A percentile compares a stretch with the other conserved stretches of the same genome.
Conservation (phyloP, 2,329 filamentous ascomycete species). For the Coniochaeta sp. region DNA sequence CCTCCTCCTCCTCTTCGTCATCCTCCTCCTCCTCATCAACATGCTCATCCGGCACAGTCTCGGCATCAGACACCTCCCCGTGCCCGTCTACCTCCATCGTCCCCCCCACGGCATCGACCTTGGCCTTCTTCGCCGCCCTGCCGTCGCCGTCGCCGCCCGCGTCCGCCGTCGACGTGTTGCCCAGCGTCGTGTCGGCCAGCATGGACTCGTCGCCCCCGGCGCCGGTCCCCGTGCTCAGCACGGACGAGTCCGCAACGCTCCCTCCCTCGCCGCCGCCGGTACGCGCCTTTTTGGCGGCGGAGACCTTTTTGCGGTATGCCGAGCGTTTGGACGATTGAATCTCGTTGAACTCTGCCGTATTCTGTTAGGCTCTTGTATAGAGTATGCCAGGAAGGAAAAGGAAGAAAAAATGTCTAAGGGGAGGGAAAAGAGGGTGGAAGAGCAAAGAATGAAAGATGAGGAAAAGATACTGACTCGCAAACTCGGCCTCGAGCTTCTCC, state of each 20-base stretch:
- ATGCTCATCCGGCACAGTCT: conserved; percentile 18
- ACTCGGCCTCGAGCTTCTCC: conserved; percentile 63
- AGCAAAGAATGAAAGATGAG: background rate
- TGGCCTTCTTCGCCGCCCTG: conserved; percentile 29
- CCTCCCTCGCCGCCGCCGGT: conserved; percentile 18
- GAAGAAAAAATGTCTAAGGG: background rate
- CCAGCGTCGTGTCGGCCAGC: conserved; percentile 11
- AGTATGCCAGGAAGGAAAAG: background rate
- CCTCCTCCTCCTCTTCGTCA: conserved; percentile 31
- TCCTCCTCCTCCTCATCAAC: conserved; percentile 27
- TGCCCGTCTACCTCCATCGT: conserved; percentile 40
- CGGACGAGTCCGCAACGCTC: conserved; percentile 19
- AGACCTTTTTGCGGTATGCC: conserved; percentile 62
- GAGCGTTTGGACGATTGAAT: conserved; percentile 69
- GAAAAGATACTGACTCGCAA: conserved; percentile 51
- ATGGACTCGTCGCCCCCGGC: conserved; percentile 9
- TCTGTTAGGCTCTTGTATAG: background rate
- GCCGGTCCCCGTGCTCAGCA: conserved; percentile 23
- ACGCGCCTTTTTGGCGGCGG: conserved; percentile 47
- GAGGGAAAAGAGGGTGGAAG: background rate
- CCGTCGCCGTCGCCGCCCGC: conserved; percentile 11
- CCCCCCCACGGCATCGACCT: conserved; percentile 29
- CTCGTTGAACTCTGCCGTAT: conserved; percentile 57
- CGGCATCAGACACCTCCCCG: conserved; percentile 27
- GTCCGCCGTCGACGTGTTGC: conserved; percentile 10